Evolutionary conservation across 441 rosid genomes (phyloP), one percentile per base, ranked within the genome.

Genomic region (Breynia disticha): DNA sequence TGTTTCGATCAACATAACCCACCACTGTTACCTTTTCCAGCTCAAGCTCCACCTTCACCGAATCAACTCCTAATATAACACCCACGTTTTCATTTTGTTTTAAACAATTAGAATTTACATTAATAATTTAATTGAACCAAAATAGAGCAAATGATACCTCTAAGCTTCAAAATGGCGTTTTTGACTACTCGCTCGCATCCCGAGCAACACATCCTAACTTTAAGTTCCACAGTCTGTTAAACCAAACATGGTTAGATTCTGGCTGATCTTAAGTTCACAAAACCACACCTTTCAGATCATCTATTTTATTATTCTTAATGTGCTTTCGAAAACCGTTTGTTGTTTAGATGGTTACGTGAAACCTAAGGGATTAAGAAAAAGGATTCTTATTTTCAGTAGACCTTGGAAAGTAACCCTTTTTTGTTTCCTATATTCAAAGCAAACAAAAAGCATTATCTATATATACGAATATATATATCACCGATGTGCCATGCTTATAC

Each of bases 161-260:
- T 83, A 54, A 91, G 86, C 72, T 87, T 91, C 79, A 70, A 67
- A 67, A 87, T 76, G 65, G 95, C 90, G 57, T 78, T 84, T 64
- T 82, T 91, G 47, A 86, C 95, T 11, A 91, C 90, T 67, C 95
- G 74, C 62, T 87, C 98, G 61, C 97, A 87, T 11, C 95, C 98
- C 45, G 69, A 71, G 82, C 98, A 87, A 69, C 98, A 91, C 96
- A 91, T 91, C 78, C 95, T 59, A 39, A 91, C 95, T 70, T 87
- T 91, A 59, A 91, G 87, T 70, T 86, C 94, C 73, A 86, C 88
- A 6, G 98, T 91, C 98, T 91, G 66, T 11, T n/a, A 13, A 64
- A 69, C 20, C 16, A 49, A 28, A 52, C n/a, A 13, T 14, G 6
- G 18, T 37, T 56, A 50, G 54, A 37, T 50, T 48, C 19, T 15